Evolutionary conservation across 441 rosid genomes (phyloP), one percentile per base, ranked within the genome.

Genomic region (Daphne laureola): DNA sequence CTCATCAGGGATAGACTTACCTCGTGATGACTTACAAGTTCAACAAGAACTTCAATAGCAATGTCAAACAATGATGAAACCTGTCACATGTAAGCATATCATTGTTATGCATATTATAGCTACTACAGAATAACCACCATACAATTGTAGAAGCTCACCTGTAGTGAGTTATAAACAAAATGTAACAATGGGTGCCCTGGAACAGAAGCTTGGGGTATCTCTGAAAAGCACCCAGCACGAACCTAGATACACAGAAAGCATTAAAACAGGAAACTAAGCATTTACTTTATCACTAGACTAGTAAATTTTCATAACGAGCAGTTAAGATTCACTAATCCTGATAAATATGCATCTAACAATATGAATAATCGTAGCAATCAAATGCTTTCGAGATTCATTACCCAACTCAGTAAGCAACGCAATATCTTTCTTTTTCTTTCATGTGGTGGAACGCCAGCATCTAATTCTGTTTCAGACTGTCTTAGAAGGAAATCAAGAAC

Each of bases 401-500:
- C 98, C 98, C 98, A 92, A 69, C 98, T 92, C 53, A 92, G 67
- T 61, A 92, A 78, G 75, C 98, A 92, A 18, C 96, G 96, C 54
- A 92, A 78, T 69, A 92, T 76, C 69, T 88, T 92, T 66, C 85
- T 80, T 65, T 69, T 79, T 69, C 73, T 82, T 47, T 88, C 91
- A 55, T 72, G 86, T 16, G 69, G 75, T 60, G 78, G 87, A 57
- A 75, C 14, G 40, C 68, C 68, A 59, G 71, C 74, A 61, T 80
- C 75, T 59, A 67, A 66, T 23, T 65, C 67, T 69, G 79, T 84
- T 72, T 79, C 94, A 59, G 98, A 88, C 69, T 88, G 93, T 69
- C 78, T 86, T 56, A 84, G 77, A 26, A 92, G 79, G 80, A 92
- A 92, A 59, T 88, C 98, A 18, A 92, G 80, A 68, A 92, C 96